Evolutionary conservation across 345 rosid species (phyloP), one percentile per base, ranked within the genome.

Genomic region (Syzygium jambos): DNA sequence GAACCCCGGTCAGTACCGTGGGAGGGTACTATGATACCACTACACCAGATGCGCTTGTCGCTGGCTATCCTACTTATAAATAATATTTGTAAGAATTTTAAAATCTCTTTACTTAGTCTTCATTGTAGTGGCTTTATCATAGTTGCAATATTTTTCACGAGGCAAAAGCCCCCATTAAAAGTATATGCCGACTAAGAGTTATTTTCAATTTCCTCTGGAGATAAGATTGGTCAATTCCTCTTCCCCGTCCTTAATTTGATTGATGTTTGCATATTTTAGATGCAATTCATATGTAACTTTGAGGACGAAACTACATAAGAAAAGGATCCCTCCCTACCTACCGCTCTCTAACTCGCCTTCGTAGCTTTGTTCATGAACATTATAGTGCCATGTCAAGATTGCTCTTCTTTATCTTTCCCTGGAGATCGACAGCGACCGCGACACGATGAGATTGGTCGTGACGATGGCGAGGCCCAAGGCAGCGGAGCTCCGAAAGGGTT

Each of bases 1-100:
- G 84, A 86, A 63, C 90, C 89, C 80, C 78, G 90, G 89, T 83
- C 87, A 86, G 88, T 87, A 88, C 86, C 89, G 85, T 87, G 88
- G 91, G 89, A 88, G 90, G 87, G 85, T 88, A 88, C 88, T 89
- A 86, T 89, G 90, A 86, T 86, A 63, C 90, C 88, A 87, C 89
- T 89, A 65, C 89, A 86, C 85, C 51, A 65, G 87, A 89, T 90
- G 89, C 91, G 90, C 90, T 63, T n/a, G 16, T 6, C 13, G 68
- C 2, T 9, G 90, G 68, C 0, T n/a, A 27, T 23, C 59, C 85
- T 88, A 38, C 84, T 85, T 27, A 38, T 22, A 89, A 51, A 61
- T 84, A 12, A 43, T 86, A 92, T 1, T n/a, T n/a, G 0, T 6
- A 59, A 11, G 14, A 0, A 59, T 59, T 1, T 27, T 4, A 27